A percentile compares a stretch with the other conserved stretches of the same genome.
These are phyloP conservation scores for Grosmannia penicillata DNA, from an alignment of 2,329 filamentous ascomycete genomes.

Conservation along the genomic window DNA sequence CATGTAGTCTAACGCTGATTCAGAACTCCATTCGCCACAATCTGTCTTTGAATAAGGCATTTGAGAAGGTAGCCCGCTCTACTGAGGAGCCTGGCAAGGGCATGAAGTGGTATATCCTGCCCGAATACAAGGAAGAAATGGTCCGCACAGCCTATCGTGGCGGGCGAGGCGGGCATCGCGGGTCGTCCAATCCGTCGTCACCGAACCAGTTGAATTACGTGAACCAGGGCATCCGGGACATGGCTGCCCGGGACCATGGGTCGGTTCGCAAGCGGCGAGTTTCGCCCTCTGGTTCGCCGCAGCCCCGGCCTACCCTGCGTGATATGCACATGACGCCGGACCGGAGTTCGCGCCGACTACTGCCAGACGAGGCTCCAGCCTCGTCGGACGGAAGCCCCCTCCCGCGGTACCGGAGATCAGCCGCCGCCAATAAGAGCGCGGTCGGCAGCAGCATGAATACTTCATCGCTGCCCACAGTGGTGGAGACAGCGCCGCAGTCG, in stretches of 20 bases:
- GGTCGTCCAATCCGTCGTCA: conserved; percentile 58
- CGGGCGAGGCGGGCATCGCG: conserved; percentile 48
- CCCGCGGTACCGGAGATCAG: conserved; percentile 38
- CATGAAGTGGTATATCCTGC: conserved; percentile 95
- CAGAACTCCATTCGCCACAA: conserved; percentile 96
- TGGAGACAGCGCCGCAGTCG: conserved; percentile 32
- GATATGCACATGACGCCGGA: conserved; percentile 44
- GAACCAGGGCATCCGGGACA: conserved; percentile 41
- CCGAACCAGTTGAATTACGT: conserved; percentile 46
- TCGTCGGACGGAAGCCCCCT: conserved; percentile 45
- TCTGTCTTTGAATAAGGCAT: conserved; percentile 83
- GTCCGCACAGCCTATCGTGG: conserved; percentile 54
- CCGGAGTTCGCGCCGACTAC: conserved; percentile 28
- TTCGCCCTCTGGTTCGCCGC: conserved; percentile 39
- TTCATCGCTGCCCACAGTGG: conserved; percentile 3
- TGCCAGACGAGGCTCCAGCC: conserved; percentile 17
- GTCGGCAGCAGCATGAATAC: conserved; percentile 4
- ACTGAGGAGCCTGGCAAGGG: conserved; percentile 96
- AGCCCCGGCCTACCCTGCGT: conserved; percentile 32
- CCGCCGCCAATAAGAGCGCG: conserved; percentile 4
- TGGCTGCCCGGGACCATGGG: conserved; percentile 32
- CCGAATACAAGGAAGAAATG: conserved; percentile 77
- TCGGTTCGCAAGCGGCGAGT: conserved; percentile 43
- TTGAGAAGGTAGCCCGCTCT: conserved; percentile 81
- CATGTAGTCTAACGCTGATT: conserved; percentile 4